Evolutionary conservation across 345 rosid genomes (phyloP).

Genomic region (Brassica juncea): DNA sequence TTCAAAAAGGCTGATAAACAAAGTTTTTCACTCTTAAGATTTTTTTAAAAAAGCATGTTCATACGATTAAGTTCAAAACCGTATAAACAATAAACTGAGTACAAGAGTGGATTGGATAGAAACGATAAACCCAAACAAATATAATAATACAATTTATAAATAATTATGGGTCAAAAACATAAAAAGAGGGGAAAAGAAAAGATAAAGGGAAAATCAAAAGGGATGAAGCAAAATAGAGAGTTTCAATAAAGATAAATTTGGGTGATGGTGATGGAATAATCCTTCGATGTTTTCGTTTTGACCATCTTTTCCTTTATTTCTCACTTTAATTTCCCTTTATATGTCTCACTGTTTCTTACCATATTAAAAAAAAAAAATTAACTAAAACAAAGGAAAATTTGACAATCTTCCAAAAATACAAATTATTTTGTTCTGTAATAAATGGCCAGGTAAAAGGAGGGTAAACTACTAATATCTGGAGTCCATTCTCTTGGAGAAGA

Average conservation of each 20-base stretch:
- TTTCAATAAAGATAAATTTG: conserved; percentile 49
- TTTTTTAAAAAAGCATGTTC: not conserved
- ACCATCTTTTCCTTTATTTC: conserved; percentile 46
- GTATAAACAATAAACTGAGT: conserved; percentile 21
- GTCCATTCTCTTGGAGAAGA: conserved; percentile 50
- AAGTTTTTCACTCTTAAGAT: not conserved
- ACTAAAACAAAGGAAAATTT: not conserved
- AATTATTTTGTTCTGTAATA: not conserved
- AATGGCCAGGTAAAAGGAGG: conserved; percentile 9
- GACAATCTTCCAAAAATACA: conserved; percentile 8
- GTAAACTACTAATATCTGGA: conserved; percentile 38
- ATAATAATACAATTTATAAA: not conserved
- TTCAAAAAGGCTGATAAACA: not conserved
- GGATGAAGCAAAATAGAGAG: conserved; percentile 47
- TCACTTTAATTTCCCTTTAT: conserved; percentile 42
- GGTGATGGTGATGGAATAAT: conserved; percentile 47
- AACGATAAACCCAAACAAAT: conserved; percentile 1
- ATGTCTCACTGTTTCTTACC: conserved; percentile 30
- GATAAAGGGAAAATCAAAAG: conserved; percentile 45
- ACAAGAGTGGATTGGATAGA: conserved; percentile 23
- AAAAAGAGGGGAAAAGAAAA: conserved; percentile 44
- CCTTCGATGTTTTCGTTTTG: conserved; percentile 49
- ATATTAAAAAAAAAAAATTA: not conserved
- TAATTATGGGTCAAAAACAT: conserved; percentile 41
- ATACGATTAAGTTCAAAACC: conserved; percentile 5